Evolutionary conservation across 2,329 filamentous ascomycete species (phyloP).

Genomic region (Colletotrichum echinochloae): DNA sequence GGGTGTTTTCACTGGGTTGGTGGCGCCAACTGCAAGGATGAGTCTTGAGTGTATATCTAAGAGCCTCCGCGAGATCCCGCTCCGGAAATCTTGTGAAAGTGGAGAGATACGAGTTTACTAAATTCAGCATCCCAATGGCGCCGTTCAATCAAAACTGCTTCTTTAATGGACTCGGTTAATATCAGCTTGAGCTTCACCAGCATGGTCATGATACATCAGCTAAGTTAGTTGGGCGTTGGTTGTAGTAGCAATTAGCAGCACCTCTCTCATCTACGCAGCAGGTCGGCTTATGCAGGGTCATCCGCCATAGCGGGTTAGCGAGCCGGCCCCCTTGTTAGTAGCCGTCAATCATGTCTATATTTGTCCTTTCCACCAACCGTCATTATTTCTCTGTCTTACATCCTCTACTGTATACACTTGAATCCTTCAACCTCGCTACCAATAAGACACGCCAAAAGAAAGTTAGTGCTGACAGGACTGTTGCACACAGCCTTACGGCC

Average conservation of each 20-base stretch:
- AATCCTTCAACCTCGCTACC: not conserved
- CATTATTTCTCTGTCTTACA: not conserved
- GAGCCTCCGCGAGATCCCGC: not conserved
- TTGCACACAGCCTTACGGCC: not conserved
- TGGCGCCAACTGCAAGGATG: not conserved
- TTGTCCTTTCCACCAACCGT: too few relatives aligned
- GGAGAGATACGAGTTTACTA: not conserved
- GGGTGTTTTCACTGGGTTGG: not conserved
- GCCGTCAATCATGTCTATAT: not conserved
- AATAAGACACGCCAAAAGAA: not conserved
- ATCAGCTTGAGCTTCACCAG: not conserved
- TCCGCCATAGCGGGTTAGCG: not conserved
- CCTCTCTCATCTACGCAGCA: not conserved
- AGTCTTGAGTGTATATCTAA: not conserved
- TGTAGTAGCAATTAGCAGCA: not conserved
- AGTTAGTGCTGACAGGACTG: not conserved
- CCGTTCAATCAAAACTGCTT: not conserved
- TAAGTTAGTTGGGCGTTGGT: not conserved
- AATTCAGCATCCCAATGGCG: not conserved
- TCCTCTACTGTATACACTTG: not conserved
- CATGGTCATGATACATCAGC: constrained; percentile 5
- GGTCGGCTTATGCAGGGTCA: not conserved
- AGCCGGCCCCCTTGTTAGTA: too few relatives aligned
- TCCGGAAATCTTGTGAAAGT: not conserved
- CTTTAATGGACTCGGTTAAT: not conserved